Evolutionary conservation across 2,329 filamentous ascomycete species (phyloP), one percentile per base, ranked within the genome.

Genomic region (Aspergillus sclerotialis): DNA sequence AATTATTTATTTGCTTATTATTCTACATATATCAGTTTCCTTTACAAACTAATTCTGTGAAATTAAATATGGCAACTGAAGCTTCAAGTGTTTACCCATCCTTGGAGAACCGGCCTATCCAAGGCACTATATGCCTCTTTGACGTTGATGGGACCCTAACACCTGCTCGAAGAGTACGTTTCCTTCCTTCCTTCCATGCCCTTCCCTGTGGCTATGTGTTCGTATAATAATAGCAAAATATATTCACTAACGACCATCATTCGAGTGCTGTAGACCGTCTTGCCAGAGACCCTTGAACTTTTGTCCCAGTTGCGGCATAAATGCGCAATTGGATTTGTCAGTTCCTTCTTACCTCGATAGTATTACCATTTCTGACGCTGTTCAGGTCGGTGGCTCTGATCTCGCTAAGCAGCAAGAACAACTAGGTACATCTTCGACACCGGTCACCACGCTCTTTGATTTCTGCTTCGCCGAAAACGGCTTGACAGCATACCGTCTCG

Each of bases 401-500:
- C 77, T 94, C 43, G 69, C 64, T 60, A 96, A 98, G 72, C 92
- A 96, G 68, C 87, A 96, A 66, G 92, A 96, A 66, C 90, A 96
- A 69, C 77, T 96, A 42, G 88, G 88, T 60, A 74, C 77, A 4
- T 61, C 75, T 16, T 68, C 74, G 38, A 73, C 82, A 49, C 61
- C 70, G 49, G 90, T 96, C 42, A 88, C 80, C 33, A 72, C 78
- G 42, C 80, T 96, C 54, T 98, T 98, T 72, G 92, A 98, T 72
- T 98, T 86, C 70, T 92, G 84, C 76, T 98, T 98, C 70, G 73
- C 88, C 39, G 92, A 98, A 71, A 98, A 98, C 68, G 92, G 92
- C 8, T 78, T 98, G 49, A 93, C 84, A 2, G 92, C 90, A 28
- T 94, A 76, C 73, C 87, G 88, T 56, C 68, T 89, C 55, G 92